Base-by-base conservation (phyloP, 371 early-diverging fungal genomes). In the Apophysomyces variabilis region DNA sequence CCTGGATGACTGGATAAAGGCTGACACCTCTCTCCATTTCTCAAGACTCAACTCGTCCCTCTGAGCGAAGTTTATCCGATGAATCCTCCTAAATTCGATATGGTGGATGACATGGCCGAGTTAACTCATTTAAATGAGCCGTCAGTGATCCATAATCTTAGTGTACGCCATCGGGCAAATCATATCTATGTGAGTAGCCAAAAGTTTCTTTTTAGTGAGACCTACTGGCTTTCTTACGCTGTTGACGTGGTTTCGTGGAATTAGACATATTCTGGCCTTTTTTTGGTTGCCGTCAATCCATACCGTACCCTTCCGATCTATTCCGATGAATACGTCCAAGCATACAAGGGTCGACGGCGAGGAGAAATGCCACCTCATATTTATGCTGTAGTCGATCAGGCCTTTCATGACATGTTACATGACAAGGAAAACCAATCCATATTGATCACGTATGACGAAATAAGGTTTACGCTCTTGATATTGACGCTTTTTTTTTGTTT, bases 11-110 rank as follows among this genome's bases (percentile, higher is more conserved):
- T 50, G 54, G 6, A 45, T 37, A 35, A 35, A 38, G 37, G 37
- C 16, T 7, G 18, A 36, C 13, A 38, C 18, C 37, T 36, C 8
- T 35, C 7, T 36, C 6, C 4, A 13, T n/a, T 18, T 13, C 13
- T 1, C 18, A 68, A 92, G 92, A 80, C 87, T 62, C 78, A 80
- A 38, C 77, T 76, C 6, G 89, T 93, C 44, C 82, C 88, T 67
- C 77, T 87, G 64, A 92, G 90, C 65, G 90, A 92, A 56, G 89
- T 95, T 1, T 92, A 95, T 62, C 95, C 97, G 79, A 97, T 98
- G 93, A 99, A 99, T 68, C 99, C 99, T 39, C 96, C 97, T 45
- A 99, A 99, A 82, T 99, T 99, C 76, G 99, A 99, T 77, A 88
- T 90, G 66, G 95, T 93, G 47, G 99, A 99, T 56, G 99, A 99